Conservation (phyloP, 2,329 filamentous ascomycete species). For the Basipetospora chlamydospora region DNA sequence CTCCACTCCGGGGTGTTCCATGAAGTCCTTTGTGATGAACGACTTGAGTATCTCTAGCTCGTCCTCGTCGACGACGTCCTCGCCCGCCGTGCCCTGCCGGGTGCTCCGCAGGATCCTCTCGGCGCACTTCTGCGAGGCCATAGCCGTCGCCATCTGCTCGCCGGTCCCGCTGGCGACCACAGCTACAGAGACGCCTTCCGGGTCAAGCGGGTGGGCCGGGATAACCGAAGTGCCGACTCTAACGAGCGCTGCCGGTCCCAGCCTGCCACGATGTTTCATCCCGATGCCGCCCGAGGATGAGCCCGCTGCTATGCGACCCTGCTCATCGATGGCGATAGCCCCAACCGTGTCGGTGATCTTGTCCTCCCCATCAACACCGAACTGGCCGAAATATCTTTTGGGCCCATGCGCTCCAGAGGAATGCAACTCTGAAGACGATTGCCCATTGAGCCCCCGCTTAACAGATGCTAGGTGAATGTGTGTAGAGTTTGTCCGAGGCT, state of each 20-base stretch:
- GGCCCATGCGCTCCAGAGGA: no score
- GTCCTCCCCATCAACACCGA: constrained; percentile 19
- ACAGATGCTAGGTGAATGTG: no score
- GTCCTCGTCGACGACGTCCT: constrained; percentile 52
- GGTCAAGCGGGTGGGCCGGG: constrained; percentile 58
- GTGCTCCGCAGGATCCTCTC: constrained; percentile 66
- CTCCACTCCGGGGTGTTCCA: constrained; percentile 74
- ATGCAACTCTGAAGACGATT: no score
- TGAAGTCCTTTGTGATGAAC: constrained; percentile 82
- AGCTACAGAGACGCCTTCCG: constrained; percentile 56
- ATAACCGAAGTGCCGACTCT: constrained; percentile 83
- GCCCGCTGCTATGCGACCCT: constrained; percentile 79
- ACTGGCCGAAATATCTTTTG: constrained; percentile 1
- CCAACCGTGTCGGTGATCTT: constrained; percentile 85
- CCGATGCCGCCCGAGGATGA: constrained; percentile 96
- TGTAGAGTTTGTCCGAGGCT: no score
- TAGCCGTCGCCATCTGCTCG: constrained; percentile 93
- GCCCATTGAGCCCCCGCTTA: no score
- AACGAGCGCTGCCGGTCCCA: constrained; percentile 85
- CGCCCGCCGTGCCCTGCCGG: constrained; percentile 43
- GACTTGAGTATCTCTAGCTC: constrained; percentile 60
- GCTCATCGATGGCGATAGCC: constrained; percentile 78
- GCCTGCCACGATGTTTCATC: constrained; percentile 88
- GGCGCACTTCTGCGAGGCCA: constrained; percentile 77
- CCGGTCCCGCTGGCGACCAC: constrained; percentile 88